Percentiles rank a stretch among this genome's conserved stretches.
These are phyloP conservation scores for Neoascochyta sp. DNA, from an alignment of 2,329 filamentous ascomycete genomes.

Conservation along the genomic window DNA sequence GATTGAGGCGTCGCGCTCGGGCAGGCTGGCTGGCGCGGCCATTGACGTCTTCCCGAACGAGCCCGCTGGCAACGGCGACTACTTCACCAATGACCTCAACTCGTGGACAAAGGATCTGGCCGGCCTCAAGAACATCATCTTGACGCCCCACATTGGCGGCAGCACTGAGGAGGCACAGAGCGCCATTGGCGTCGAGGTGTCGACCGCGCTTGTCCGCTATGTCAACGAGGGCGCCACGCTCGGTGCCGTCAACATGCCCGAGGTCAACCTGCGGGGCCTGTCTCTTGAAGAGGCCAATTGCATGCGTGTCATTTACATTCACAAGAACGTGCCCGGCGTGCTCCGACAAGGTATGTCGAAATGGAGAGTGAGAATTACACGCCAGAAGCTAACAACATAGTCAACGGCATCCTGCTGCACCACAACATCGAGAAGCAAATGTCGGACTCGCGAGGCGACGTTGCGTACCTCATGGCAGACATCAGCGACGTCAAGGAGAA, in stretches of 20 bases:
- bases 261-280: constrained; percentile 83
- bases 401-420: constrained; percentile 89
- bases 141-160: constrained; percentile 95
- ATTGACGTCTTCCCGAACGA: constrained; percentile 95
- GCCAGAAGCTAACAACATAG: constrained; percentile 45
- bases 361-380: background rate
- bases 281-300: constrained; percentile 86
- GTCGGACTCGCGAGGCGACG: constrained; percentile 88
- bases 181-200: constrained; percentile 92
- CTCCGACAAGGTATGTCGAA: constrained; percentile 65
- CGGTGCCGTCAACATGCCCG: constrained; percentile 94
- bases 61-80: constrained; percentile 88
- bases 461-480: constrained; percentile 97
- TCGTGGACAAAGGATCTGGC: constrained; percentile 81
- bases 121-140: constrained; percentile 82
- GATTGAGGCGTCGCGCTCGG: constrained; percentile 78
- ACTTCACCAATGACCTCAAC: constrained; percentile 84
- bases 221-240: constrained; percentile 92
- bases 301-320: constrained; percentile 92
- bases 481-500: constrained; percentile 78
- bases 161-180: constrained; percentile 97
- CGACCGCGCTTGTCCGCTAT: constrained; percentile 82
- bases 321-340: constrained; percentile 94
- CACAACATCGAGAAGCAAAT: constrained; percentile 99
- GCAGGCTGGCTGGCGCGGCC: constrained; percentile 90